These are phyloP conservation scores for Jasminum sambac DNA, from an alignment of 257 asterid species.

Conservation along the genomic window DNA sequence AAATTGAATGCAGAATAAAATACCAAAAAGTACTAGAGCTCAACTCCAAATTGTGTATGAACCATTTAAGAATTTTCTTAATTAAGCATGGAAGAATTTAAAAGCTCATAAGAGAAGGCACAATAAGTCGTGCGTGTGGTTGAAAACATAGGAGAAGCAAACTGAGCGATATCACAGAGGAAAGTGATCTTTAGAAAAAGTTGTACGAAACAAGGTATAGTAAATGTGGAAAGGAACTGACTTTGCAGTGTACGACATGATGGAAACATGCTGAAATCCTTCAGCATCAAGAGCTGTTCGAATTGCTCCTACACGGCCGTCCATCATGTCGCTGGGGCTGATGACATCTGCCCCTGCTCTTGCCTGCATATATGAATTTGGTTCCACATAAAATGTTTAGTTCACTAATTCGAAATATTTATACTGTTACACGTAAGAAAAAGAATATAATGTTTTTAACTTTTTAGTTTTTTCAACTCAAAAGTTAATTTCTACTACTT, in stretches of 20 bases:
- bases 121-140: too few relatives aligned
- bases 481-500: too few relatives aligned
- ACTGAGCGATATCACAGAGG: too few relatives aligned
- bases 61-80: neutral
- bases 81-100: neutral
- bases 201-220: neutral
- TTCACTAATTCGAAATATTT: neutral
- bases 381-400: neutral
- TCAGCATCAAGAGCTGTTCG: conserved; percentile 90
- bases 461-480: too few relatives aligned
- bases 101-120: neutral
- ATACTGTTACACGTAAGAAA: neutral
- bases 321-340: conserved; percentile 99
- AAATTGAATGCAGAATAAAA: neutral
- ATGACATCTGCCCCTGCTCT: conserved; percentile 99
- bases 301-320: conserved; percentile 97
- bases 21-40: neutral
- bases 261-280: conserved; percentile 80
- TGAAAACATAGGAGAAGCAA: too few relatives aligned
- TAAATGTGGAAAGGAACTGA: conserved; percentile 24
- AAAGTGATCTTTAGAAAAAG: too few relatives aligned
- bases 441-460: too few relatives aligned
- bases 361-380: conserved; percentile 49
- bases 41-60: neutral
- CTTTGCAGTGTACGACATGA: conserved; percentile 98